Base-by-base conservation (phyloP, 495 filamentous ascomycete species). In the Aspergillus indologenus region DNA sequence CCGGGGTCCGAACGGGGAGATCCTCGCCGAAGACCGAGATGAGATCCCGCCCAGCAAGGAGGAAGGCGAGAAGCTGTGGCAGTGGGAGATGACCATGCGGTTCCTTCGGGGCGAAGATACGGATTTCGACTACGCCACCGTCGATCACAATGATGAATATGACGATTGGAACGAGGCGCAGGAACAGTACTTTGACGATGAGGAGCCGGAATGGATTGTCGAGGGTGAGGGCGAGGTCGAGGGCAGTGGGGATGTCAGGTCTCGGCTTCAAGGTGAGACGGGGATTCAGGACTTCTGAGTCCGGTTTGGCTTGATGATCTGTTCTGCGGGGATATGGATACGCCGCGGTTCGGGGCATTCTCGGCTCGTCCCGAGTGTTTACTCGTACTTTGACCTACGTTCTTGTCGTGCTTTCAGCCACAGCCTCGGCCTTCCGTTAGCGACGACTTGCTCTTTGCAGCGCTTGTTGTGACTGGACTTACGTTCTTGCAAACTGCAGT, bases 231-330 rank as follows among this genome's bases (percentile, higher is more conserved):
- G 71, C 54, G 85, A 79, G 40, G 76, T 70, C 45, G 64, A 65
- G 14, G 69, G 71, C n/a, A 75, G 73, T 18, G 76, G 68, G 4
- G 71, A 71, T 53, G 43, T 65, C 20, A 65, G 54, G 43, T 62
- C 70, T 12, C 66, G 66, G 21, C 64, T 88, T 18, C 73, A 71
- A 23, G 88, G 90, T 4, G 85, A 93, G 72, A 93, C 90, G 19
- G 90, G 90, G 1, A 75, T 93, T 40, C 89, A 93, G 67, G 90
- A 95, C 71, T 95, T 86, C 58, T 94, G 71, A 82, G 48, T 23
- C 17, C 6, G 11, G n/a, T n/a, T n/a, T 11, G 47, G 1, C n/a
- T 3, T n/a, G 21, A 19, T 31, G 24, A 15, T 51, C 17, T 5
- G 23, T 18, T 24, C 4, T n/a, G 22, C 22, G 6, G 22, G 5